These are phyloP conservation scores for Debaryomycetaceae sp. DNA, from an alignment of 1,139 yeast species.

Conservation along the genomic window DNA sequence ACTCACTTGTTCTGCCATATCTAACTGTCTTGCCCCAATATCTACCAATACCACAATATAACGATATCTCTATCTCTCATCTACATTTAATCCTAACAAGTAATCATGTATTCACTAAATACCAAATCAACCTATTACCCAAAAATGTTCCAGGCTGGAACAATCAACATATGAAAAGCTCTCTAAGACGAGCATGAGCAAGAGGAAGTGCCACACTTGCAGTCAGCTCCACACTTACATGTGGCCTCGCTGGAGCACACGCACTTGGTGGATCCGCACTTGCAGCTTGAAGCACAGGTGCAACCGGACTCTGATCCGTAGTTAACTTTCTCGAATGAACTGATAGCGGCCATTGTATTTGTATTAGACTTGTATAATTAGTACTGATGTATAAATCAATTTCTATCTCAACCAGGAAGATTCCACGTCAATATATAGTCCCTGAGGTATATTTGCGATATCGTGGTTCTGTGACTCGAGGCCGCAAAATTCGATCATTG, in stretches of 20 bases:
- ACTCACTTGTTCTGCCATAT: too few relatives aligned
- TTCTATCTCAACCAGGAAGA: neutral
- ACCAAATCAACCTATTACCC: too few relatives aligned
- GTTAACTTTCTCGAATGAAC: constrained; percentile 13
- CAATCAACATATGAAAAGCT: too few relatives aligned
- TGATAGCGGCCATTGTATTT: constrained; percentile 12
- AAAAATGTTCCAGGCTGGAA: too few relatives aligned
- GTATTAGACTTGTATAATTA: neutral
- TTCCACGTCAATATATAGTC: neutral
- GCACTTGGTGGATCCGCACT: constrained; percentile 1
- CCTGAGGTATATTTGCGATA: neutral
- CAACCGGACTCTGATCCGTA: neutral
- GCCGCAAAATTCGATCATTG: neutral
- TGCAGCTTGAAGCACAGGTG: constrained; percentile 1
- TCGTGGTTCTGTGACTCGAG: neutral
- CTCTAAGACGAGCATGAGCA: constrained; percentile 1
- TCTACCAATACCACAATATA: too few relatives aligned
- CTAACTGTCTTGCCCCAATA: too few relatives aligned
- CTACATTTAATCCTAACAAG: too few relatives aligned
- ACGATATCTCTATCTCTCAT: too few relatives aligned
- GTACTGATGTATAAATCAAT: neutral
- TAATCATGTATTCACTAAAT: too few relatives aligned
- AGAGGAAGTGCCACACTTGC: constrained; percentile 8
- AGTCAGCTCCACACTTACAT: constrained; percentile 10
- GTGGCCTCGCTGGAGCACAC: constrained; percentile 6